Evolutionary conservation across 345 rosid genomes (phyloP), one percentile per base, ranked within the genome.

Genomic region (Eucalyptus cloeziana): DNA sequence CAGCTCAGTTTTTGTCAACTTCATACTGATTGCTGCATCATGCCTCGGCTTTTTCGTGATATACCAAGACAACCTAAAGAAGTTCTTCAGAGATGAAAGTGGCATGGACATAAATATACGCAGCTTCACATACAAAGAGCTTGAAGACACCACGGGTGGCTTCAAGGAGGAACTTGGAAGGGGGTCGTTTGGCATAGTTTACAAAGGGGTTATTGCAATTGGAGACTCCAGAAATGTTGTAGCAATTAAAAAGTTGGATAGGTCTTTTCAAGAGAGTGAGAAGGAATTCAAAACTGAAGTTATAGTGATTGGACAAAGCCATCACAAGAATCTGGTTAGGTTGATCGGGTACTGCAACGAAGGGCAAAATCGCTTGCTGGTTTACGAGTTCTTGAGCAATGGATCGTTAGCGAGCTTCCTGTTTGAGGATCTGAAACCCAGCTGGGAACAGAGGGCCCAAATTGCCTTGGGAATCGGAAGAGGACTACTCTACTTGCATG

Each of bases 271-370:
- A 7, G 94, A 94, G 50, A 91, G 91, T n/a, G 93, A 92, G 80
- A 93, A 91, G 87, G 95, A 94, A 89, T 94, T 94, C 87, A 93
- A 94, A 88, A 90, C 94, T 14, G 96, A 94, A 90, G 94, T 94
- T 60, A 87, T 89, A 13, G 91, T 89, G n/a, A 94, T 94, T 19
- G 94, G 94, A 13, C 92, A 92, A 47, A 94, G 92, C 40, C 94
- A 94, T 89, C 96, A 94, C 90, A 93, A 92, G 92, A 94, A 94
- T 81, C 91, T 94, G 88, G 94, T 94, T 10, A 88, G 92, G 87
- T 87, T 94, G 64, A 86, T 89, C 22, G 96, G 95, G 40, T 94
- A 91, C 91, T 94, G 94, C 87, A 92, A 93, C 21, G 94, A 94
- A 80, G 94, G 94, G 76, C 76, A 58, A 47, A 91, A 94, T 33